A percentile compares a stretch with the other conserved stretches of the same genome.
These are phyloP conservation scores for Paecilomyces fulvus DNA, from an alignment of 2,329 filamentous ascomycete genomes.

Conservation along the genomic window DNA sequence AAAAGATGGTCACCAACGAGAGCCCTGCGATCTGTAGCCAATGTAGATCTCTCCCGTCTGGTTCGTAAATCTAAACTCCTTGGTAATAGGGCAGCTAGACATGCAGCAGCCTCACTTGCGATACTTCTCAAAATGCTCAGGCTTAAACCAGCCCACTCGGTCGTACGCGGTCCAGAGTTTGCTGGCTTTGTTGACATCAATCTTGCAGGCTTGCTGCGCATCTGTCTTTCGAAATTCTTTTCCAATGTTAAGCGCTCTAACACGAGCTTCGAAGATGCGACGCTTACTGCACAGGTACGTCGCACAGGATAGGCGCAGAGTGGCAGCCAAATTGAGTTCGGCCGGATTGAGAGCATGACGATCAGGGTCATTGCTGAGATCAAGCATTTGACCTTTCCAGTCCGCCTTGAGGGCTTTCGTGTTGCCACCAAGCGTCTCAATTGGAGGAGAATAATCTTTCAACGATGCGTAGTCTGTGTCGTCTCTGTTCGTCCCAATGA, in stretches of 20 bases:
- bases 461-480: slow-evolving; percentile 72
- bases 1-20: slow-evolving; percentile 1
- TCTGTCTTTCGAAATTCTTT: slow-evolving; percentile 94
- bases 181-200: slow-evolving; percentile 95
- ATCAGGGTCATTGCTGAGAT: slow-evolving; percentile 65
- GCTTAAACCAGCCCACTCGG: slow-evolving; percentile 72
- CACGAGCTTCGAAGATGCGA: slow-evolving; percentile 72
- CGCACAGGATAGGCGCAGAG: slow-evolving; percentile 72
- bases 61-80: neutral
- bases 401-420: slow-evolving; percentile 70
- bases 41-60: neutral
- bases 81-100: neutral
- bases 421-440: slow-evolving; percentile 56
- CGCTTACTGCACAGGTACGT: slow-evolving; percentile 91
- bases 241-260: slow-evolving; percentile 56
- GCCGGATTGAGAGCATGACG: slow-evolving; percentile 64
- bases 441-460: slow-evolving; percentile 63
- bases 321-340: slow-evolving; percentile 68
- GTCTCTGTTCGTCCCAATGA: slow-evolving; percentile 58
- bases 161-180: slow-evolving; percentile 88
- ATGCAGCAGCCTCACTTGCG: slow-evolving; percentile 15
- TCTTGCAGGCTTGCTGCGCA: slow-evolving; percentile 93
- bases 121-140: slow-evolving; percentile 41
- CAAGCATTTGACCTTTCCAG: slow-evolving; percentile 74
- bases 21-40: neutral